Base-by-base conservation (phyloP, 179 eudicot genomes). In the Vitellaria paradoxa region DNA sequence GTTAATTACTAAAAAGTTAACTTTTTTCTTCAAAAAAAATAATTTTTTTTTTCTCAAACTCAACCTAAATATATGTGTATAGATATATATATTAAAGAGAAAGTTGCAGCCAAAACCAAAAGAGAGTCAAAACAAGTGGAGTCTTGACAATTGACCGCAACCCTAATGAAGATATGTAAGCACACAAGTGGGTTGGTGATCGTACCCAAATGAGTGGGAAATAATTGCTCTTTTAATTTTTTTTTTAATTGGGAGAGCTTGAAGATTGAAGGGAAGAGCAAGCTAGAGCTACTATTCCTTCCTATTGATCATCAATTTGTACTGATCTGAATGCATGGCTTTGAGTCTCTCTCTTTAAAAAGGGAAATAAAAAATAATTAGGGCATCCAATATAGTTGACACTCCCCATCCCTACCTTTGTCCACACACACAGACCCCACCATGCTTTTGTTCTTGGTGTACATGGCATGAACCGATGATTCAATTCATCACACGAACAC, bases 141-240 rank as follows among this genome's bases (percentile, higher is more conserved):
- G 50, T 42, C 13, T 62, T 74, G 52, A 68, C 60, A 76, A 30
- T 71, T 49, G 85, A 76, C 82, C 70, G 49, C 59, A 42, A 79
- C 75, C 79, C 67, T 77, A 57, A 70, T 23, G 56, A 82, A 50
- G 12, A 7, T 50, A 79, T 82, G 76, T 75, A 55, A 63, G 74
- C 77, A 46, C 55, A 76, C 40, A 67, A 45, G 85, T 79, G 77
- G 75, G 75, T 73, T 72, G 73, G 65, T 12, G 62, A 15, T 30
- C 37, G 30, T 64, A 62, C 78, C 80, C 85, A 65, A 82, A 82
- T 82, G 85, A 82, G 82, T 79, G 37, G 80, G 60, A 75, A 79
- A 82, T 82, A 26, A 82, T 82, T 82, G 65, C 63, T 65, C 40
- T 69, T 63, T 64, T 70, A 61, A 13, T 24, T 45, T 62, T 8